These are phyloP conservation scores for Xerocomellus dryophilus DNA, from an alignment of 768 basidiomycete species.

Conservation along the genomic window DNA sequence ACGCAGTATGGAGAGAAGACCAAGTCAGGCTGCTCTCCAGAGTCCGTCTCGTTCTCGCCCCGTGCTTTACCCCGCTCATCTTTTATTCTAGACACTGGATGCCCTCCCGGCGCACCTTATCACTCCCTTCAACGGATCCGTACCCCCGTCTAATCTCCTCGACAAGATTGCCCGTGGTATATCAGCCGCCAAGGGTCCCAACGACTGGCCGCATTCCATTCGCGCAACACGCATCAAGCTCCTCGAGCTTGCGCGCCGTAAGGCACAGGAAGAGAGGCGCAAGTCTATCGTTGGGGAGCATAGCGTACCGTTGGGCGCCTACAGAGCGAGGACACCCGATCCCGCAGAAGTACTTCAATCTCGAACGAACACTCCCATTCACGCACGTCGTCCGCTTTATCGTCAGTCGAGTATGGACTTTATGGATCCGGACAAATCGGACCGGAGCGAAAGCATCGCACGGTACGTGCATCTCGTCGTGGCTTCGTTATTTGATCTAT, in stretches of 20 bases:
- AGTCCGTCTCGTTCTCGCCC: constrained; percentile 38
- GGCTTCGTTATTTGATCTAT: background rate
- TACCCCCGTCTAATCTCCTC: constrained; percentile 82
- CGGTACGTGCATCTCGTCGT: constrained; percentile 46
- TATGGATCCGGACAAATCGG: constrained; percentile 49
- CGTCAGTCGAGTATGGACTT: constrained; percentile 89
- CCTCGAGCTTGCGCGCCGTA: constrained; percentile 68
- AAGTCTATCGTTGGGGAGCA: constrained; percentile 49
- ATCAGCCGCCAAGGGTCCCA: constrained; percentile 66
- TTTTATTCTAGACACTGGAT: constrained; percentile 59
- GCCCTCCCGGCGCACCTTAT: constrained; percentile 79
- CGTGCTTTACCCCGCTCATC: constrained; percentile 1
- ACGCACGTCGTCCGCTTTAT: constrained; percentile 57
- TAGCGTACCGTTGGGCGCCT: constrained; percentile 16
- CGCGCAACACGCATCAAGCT: constrained; percentile 82
- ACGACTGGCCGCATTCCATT: constrained; percentile 80
- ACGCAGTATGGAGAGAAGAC: constrained; percentile 73
- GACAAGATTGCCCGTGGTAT: constrained; percentile 84
- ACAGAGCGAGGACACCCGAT: constrained; percentile 26
- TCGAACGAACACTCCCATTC: constrained; percentile 47
- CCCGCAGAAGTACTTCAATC: constrained; percentile 41
- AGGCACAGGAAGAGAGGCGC: constrained; percentile 52
- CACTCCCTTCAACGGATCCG: constrained; percentile 80
- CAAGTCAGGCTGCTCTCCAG: constrained; percentile 64
- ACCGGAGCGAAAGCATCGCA: constrained; percentile 50